A percentile compares a stretch with the other conserved stretches of the same genome.
phyloP scores from a whole-genome alignment of 345 rosid genomes.

The Murraya paniculata region DNA sequence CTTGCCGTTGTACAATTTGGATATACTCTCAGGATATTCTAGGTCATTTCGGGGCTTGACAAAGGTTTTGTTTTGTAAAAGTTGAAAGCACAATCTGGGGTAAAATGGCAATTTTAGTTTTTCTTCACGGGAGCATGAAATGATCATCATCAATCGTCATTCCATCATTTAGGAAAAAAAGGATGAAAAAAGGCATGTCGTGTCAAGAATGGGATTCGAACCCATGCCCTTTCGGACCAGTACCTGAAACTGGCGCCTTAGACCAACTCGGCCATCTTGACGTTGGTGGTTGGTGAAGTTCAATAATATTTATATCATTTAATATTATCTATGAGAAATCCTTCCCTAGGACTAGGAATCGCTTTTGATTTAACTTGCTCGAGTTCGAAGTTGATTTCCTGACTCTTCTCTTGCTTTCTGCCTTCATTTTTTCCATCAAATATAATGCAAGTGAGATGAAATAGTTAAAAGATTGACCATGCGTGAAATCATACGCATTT shows the following conservation, averaged over 20 bases:
- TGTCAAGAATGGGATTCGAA: conserved; percentile 98
- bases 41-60: background rate
- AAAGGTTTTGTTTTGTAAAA: background rate
- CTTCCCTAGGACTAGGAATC: background rate
- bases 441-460: too few relatives aligned
- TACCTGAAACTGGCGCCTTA: conserved; percentile 97
- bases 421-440: too few relatives aligned
- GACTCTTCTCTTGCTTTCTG: too few relatives aligned
- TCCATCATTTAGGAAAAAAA: background rate
- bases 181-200: rapidly evolving
- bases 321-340: too few relatives aligned
- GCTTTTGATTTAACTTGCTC: background rate
- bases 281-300: background rate
- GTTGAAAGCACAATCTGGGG: background rate
- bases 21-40: conserved; percentile 17
- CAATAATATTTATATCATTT: too few relatives aligned
- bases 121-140: background rate
- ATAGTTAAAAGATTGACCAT: too few relatives aligned
- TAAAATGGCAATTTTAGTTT: background rate
- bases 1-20: background rate
- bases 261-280: conserved; percentile 99
- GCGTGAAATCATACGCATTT: too few relatives aligned
- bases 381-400: background rate
- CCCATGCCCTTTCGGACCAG: conserved; percentile 96
- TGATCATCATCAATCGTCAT: background rate